Base-by-base conservation (phyloP, 1,139 yeast species). In the Hyphopichia khmerensis region DNA sequence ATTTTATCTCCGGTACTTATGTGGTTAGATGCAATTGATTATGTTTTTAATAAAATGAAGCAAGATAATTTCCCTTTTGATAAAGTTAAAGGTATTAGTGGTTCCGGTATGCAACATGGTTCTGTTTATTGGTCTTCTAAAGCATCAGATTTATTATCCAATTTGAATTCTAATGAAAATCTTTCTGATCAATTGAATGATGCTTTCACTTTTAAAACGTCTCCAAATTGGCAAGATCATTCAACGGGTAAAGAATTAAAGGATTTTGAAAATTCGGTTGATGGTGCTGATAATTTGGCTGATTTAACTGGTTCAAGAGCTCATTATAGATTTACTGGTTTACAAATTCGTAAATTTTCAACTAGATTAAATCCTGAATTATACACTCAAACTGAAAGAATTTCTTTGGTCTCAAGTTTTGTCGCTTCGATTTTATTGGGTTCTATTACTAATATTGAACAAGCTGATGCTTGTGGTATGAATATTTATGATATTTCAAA, bases 181-280 rank as follows among this genome's bases (percentile, higher is more conserved):
- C 65, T 83, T 40, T 55, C 65, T n/a, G 69, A 63, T n/a, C 85
- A 78, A 48, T 59, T 84, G 35, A 46, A 50, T 4, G 51, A 50
- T 1, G 82, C 84, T 1, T 81, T 89, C 49, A 70, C 95, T 1
- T 75, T 82, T 55, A 72, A 75, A 6, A 71, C 72, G 43, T 84
- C 96, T 9, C 96, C 96, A 11, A 90, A 90, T 56, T 90, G 97
- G 97, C 97, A 90, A 61, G 97, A 90, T 59, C 95, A 88, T 56
- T 85, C 95, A 21, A 90, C 97, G 0, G 84, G 80, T 8, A 63
- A 70, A 21, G 96, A 90, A 59, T 73, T 89, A 43, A 57, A 69
- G 26, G 74, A 64, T 29, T 84, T 89, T 52, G 95, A 88, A 56
- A 62, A 61, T 0, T 70, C 72, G 2, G 78, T 77, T 3, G 88